phyloP scores from a whole-genome alignment of 2,329 filamentous ascomycete genomes.

The Curvularia sp. region DNA sequence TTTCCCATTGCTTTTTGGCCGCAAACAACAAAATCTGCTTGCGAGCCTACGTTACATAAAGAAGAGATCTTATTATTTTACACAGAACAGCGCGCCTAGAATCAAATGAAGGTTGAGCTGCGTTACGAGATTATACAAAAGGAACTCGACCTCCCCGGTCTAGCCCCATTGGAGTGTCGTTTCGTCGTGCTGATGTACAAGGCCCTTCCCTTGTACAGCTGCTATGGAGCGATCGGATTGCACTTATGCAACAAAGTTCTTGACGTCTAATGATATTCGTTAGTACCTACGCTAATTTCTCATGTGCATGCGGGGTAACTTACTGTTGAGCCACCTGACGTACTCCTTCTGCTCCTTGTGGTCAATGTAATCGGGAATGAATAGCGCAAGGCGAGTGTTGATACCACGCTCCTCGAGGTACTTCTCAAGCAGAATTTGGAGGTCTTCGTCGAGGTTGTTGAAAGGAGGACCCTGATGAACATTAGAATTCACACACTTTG shows the following conservation, averaged over 20 bases:
- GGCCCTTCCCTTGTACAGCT: neutral
- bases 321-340: slow-evolving; percentile 78
- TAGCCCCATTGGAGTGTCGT: slow-evolving; percentile 4
- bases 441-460: slow-evolving; percentile 91
- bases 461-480: slow-evolving; percentile 75
- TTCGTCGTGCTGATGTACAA: slow-evolving; percentile 5
- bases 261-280: slow-evolving; percentile 66
- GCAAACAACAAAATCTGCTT: neutral
- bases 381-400: slow-evolving; percentile 83
- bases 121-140: slow-evolving; percentile 32
- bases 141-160: neutral
- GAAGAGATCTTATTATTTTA: slow-evolving; percentile 33
- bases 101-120: slow-evolving; percentile 19
- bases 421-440: slow-evolving; percentile 88
- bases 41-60: neutral
- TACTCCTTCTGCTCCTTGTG: slow-evolving; percentile 99
- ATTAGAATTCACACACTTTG: neutral
- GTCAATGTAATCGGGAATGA: slow-evolving; percentile 95
- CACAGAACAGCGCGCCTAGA: slow-evolving; percentile 28
- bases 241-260: slow-evolving; percentile 75
- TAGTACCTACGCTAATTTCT: slow-evolving; percentile 19
- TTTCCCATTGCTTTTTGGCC: neutral
- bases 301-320: slow-evolving; percentile 18
- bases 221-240: neutral
- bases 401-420: slow-evolving; percentile 96